phyloP scores from a whole-genome alignment of 331 rosid genomes.

The Acacia pycnantha region DNA sequence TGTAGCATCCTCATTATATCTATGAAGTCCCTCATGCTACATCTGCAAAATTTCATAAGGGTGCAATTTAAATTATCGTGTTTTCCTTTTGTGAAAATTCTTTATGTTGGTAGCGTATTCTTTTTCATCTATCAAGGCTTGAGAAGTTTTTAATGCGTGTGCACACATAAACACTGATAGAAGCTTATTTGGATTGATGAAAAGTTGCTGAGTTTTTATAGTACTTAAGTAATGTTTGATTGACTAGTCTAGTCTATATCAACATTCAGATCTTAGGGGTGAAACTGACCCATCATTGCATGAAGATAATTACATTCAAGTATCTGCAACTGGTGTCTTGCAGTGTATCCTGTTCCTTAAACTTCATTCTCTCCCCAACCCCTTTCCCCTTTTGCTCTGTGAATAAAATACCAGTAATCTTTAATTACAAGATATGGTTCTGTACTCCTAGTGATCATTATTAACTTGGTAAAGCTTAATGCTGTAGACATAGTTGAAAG shows the following conservation, averaged over 20 bases:
- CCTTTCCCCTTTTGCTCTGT: background rate
- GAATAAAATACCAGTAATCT: background rate
- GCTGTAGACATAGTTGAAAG: background rate
- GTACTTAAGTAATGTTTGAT: background rate
- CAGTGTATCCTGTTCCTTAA: background rate
- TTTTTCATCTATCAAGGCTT: background rate
- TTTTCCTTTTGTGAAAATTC: background rate
- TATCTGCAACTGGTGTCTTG: conserved; percentile 1
- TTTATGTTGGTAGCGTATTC: background rate
- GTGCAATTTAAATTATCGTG: background rate
- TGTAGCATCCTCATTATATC: too few relatives aligned
- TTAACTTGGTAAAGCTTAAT: background rate
- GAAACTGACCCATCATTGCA: background rate
- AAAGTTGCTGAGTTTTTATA: background rate
- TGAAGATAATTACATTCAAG: conserved; percentile 14
- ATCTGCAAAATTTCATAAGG: background rate
- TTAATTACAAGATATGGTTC: background rate
- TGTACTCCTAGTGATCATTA: background rate
- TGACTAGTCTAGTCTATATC: background rate
- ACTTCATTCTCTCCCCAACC: background rate
- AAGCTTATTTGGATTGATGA: background rate
- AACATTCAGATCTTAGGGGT: background rate
- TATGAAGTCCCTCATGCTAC: background rate
- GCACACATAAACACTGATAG: background rate
- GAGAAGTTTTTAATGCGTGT: background rate